A percentile compares a stretch with the other conserved stretches of the same genome.
phyloP scores from a whole-genome alignment of 2,329 filamentous ascomycete species.

The Monilinia vaccinii-corymbosi region DNA sequence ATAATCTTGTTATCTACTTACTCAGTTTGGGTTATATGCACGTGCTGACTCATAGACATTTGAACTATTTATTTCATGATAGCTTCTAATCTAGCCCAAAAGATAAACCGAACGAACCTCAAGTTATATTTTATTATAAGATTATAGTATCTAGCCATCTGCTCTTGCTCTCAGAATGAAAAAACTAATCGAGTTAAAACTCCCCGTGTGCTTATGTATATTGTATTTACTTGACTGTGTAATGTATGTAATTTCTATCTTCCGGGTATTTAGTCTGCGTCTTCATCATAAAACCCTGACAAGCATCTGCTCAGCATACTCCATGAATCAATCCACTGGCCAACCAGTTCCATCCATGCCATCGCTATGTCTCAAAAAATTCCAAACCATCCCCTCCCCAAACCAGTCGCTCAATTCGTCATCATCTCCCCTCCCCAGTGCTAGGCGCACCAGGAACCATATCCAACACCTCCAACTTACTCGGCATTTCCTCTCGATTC shows the following conservation, averaged over 20 bases:
- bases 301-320: neutral
- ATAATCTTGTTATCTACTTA: no score
- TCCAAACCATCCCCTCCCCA: neutral
- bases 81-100: no score
- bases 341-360: neutral
- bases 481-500: slow-evolving; percentile 8
- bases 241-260: neutral
- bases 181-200: no score
- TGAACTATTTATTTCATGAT: no score
- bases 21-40: no score
- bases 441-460: neutral
- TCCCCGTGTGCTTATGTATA: no score
- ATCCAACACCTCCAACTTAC: slow-evolving; percentile 9
- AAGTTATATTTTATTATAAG: no score
- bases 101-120: no score
- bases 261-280: neutral
- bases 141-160: no score
- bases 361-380: neutral
- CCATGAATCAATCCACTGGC: neutral
- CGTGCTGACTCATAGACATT: no score
- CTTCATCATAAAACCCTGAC: neutral
- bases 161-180: no score
- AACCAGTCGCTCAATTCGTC: neutral
- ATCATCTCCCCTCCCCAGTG: neutral
- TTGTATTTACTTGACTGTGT: no score